A percentile compares a stretch with the other conserved stretches of the same genome.
phyloP scores from a whole-genome alignment of 2,329 filamentous ascomycete species.

The Pseudogymnoascus sp. region DNA sequence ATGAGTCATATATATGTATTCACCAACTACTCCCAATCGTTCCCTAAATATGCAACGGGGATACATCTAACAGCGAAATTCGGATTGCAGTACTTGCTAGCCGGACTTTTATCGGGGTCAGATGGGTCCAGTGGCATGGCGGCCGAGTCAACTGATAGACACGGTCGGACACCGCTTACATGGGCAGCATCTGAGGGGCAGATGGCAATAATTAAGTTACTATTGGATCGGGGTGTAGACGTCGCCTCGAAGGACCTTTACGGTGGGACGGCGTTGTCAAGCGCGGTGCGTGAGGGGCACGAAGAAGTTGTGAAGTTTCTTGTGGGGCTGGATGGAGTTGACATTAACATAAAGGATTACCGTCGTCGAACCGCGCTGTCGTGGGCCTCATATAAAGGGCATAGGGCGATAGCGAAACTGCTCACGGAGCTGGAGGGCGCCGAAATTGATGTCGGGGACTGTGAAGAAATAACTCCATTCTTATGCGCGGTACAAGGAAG shows the following conservation, averaged over 20 bases:
- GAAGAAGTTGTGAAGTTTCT: background rate
- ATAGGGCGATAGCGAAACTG: background rate
- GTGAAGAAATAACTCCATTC: background rate
- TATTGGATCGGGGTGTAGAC: background rate
- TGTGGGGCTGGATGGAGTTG: background rate
- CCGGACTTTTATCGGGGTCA: background rate
- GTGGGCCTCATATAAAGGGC: background rate
- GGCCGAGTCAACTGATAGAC: background rate
- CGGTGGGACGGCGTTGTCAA: constrained; percentile 4
- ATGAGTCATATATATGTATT: background rate
- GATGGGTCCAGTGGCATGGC: background rate
- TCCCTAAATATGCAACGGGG: constrained; percentile 10
- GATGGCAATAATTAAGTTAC: background rate
- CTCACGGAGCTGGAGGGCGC: background rate
- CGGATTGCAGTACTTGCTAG: constrained; percentile 12
- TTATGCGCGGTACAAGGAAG: background rate
- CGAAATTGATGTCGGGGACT: background rate
- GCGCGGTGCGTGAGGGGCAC: background rate
- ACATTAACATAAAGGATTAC: background rate
- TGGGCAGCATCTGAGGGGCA: background rate
- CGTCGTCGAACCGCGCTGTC: background rate
- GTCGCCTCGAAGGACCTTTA: background rate
- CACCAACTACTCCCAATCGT: background rate
- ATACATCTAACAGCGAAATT: constrained; percentile 18
- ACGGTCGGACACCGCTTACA: constrained; percentile 1